A percentile compares a stretch with the other conserved stretches of the same genome.
Conservation (phyloP, 73 alveolate genomes). For the Symbiodinium pilosum region DNA sequence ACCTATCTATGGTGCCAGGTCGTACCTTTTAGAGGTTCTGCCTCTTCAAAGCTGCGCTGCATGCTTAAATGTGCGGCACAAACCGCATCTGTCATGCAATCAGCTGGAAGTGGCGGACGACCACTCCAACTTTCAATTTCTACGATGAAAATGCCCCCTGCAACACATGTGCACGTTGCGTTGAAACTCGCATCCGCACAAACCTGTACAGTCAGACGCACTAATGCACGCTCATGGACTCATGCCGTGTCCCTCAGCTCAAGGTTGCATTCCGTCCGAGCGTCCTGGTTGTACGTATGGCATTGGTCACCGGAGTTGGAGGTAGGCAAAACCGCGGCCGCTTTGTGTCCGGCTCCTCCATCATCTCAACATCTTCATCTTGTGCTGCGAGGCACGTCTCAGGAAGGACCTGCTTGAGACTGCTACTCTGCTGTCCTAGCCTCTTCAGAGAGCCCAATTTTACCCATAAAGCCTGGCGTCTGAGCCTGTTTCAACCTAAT, state of each 20-base stretch:
- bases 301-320: not conserved
- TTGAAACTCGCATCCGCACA: not conserved
- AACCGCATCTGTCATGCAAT: not conserved
- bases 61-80: not conserved
- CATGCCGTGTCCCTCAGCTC: not conserved
- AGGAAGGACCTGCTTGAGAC: not conserved
- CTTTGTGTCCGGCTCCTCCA: slow-evolving; percentile 25
- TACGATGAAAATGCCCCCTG: not conserved
- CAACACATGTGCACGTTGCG: not conserved
- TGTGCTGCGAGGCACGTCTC: not conserved
- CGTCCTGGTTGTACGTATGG: not conserved
- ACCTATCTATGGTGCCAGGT: not conserved
- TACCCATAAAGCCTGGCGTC: too few relatives aligned
- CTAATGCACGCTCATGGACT: not conserved
- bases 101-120: not conserved
- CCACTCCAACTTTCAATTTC: not conserved
- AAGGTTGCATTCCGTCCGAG: not conserved
- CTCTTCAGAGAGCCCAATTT: too few relatives aligned
- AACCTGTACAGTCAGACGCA: not conserved
- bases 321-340: slow-evolving; percentile 8
- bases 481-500: too few relatives aligned
- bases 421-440: too few relatives aligned
- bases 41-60: too few relatives aligned
- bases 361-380: slow-evolving; percentile 9
- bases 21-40: not conserved